Evolutionary conservation across 2,329 filamentous ascomycete genomes (phyloP).

Genomic region (Fusarium abutilonis): DNA sequence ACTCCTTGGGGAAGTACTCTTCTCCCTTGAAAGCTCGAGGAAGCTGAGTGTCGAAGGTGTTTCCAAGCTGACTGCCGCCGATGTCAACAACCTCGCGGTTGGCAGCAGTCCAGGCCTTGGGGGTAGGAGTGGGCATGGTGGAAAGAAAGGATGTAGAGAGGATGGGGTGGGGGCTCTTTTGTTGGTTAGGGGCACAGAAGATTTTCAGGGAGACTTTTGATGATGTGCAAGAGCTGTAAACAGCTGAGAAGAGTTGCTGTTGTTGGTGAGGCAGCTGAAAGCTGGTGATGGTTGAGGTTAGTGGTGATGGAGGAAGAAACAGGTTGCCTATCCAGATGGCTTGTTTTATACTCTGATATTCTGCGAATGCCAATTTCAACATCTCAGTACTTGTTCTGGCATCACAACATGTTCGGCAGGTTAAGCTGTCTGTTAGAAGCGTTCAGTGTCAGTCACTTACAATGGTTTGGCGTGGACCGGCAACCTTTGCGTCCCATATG

Average conservation of each 20-base stretch:
- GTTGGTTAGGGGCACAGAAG: background rate
- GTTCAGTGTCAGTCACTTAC: too few species aligned
- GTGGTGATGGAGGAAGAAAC: too few species aligned
- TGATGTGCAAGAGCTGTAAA: background rate
- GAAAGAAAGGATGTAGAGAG: background rate
- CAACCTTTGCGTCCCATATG: too few species aligned
- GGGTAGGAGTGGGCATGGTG: background rate
- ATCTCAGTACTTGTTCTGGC: too few species aligned
- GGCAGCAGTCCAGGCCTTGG: background rate
- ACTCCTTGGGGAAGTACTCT: constrained; percentile 40
- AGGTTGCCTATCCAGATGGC: too few species aligned
- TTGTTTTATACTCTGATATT: too few species aligned
- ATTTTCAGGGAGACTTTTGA: background rate
- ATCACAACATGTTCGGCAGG: background rate
- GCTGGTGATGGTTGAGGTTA: background rate
- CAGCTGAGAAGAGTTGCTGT: background rate
- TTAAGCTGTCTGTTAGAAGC: background rate
- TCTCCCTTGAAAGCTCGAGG: constrained; percentile 14
- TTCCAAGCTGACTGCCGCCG: constrained; percentile 27
- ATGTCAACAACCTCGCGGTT: constrained; percentile 28
- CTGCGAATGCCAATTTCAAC: too few species aligned
- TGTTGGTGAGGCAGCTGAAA: background rate
- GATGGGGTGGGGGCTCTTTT: background rate
- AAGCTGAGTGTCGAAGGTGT: constrained; percentile 19
- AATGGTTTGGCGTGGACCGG: too few species aligned